Evolutionary conservation across 805 yeast species (phyloP), one percentile per base, ranked within the genome.

Genomic region (Barnettozyma salicaria): DNA sequence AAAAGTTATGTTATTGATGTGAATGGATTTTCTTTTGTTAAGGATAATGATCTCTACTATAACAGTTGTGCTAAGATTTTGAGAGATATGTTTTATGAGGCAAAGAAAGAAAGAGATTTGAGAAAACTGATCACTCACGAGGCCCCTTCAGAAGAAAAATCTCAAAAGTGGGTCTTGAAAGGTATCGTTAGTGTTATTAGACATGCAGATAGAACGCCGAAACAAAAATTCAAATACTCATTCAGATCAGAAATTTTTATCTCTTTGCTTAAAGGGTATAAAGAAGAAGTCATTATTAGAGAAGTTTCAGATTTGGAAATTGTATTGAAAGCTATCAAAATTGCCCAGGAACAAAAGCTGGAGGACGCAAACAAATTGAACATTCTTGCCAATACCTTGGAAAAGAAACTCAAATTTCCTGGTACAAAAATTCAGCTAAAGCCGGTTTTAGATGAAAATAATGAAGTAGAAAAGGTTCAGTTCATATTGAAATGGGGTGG

Each of bases 401-500:
- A 81, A 53, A 89, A 87, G 66, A 92, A 92, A 51, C 70, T 89
- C 68, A 67, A 75, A 34, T 80, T 92, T 49, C 97, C 97, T 1
- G 99, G 99, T 8, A 92, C 99, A 0, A 92, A 92, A 56, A 82
- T 92, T 43, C 99, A 92, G 63, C 64, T 92, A 51, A 92, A 92
- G 58, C 99, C 99, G 0, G 79, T 90, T 4, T 55, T 89, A 39
- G 72, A 73, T 50, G 63, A 67, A 11, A 78, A 74, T 27, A 79
- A 74, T 25, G 78, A 80, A 23, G 92, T 92, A 16, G 97, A 90
- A 47, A 92, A 92, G 57, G 97, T 90, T 18, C 98, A 92, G 60
- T 79, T 92, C 45, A 94, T 92, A 44, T 68, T 92, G 51, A 92
- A 92, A 59, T 92, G 98, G 98, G 98, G 98, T 51, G 99, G 99